Base-by-base conservation (phyloP, 2,329 filamentous ascomycete genomes). In the Ceratocystis harringtonii region DNA sequence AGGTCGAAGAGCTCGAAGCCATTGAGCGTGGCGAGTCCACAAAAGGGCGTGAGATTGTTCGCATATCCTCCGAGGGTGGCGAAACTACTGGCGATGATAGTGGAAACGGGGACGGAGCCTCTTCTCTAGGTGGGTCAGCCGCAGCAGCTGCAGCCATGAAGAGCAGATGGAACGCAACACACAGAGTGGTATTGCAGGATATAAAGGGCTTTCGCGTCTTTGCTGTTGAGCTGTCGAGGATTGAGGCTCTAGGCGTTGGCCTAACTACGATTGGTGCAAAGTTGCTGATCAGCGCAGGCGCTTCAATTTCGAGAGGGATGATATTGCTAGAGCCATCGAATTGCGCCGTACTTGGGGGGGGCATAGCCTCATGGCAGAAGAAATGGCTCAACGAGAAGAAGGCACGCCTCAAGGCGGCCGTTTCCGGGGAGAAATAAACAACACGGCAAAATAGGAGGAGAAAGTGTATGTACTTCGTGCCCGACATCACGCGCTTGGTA, bases 131-230 rank as follows among this genome's bases (percentile, higher is more conserved):
- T 2, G 48, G 58, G 15, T 5, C 25, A 32, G 15, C 48, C 3
- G 55, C 67, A 19, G 65, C 67, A n/a, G 65, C 68, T 10, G 69
- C 68, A 2, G 70, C 63, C n/a, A 44, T 67, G 66, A 32, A 44
- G 10, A 58, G 68, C 66, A 25, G 68, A 15, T 70, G 72, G 25
- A 77, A 77, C 65, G 83, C 87, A 0, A 87, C 90, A 28, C 91
- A 95, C 76, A 88, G 90, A 66, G 75, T 97, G 32, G 79, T 94
- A 0, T 72, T 99, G 66, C 90, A 97, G 73, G 94, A 99, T 76
- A 83, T 83, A 58, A 80, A 76, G 7, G 91, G 90, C 0, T 81
- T 79, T 12, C 85, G 82, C 69, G 78, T 87, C 0, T 89, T 85
- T 70, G 92, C 80, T 0, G 76, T 96, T 61, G 91, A 97, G 75